Evolutionary conservation across 306 rosid species (phyloP).

Genomic region (Rubus parviflorus): DNA sequence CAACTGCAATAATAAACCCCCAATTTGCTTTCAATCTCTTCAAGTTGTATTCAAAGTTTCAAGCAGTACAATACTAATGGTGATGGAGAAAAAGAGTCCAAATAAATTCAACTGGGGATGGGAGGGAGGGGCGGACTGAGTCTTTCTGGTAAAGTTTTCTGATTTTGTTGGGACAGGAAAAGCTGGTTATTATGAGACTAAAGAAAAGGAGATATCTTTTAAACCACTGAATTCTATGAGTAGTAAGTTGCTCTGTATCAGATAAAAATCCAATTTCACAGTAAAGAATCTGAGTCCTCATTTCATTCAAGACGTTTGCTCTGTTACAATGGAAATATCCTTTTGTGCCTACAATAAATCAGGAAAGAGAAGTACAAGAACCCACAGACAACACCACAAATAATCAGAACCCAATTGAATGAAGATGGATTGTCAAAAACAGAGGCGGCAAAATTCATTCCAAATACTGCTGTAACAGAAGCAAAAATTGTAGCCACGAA

Average conservation of each 20-base stretch:
- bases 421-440: constrained; percentile 56
- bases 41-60: background rate
- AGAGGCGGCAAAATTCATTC: constrained; percentile 66
- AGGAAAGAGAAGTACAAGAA: constrained; percentile 56
- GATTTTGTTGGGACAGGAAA: background rate
- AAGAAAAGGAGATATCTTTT: background rate
- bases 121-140: background rate
- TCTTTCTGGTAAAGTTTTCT: constrained; percentile 7
- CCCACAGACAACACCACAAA: constrained; percentile 54
- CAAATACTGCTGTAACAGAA: constrained; percentile 79
- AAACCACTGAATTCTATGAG: background rate
- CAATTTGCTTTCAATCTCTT: background rate
- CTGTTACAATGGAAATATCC: constrained; percentile 56
- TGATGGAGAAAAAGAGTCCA: no score
- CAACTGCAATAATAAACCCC: background rate
- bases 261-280: background rate
- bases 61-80: no score
- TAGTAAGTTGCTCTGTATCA: background rate
- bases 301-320: constrained; percentile 17
- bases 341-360: constrained; percentile 67
- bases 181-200: background rate
- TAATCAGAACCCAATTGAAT: constrained; percentile 61
- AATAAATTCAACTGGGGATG: no score
- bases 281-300: background rate
- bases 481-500: constrained; percentile 77